Conservation (phyloP, 257 asterid species). For the Salvia rosmarinus region DNA sequence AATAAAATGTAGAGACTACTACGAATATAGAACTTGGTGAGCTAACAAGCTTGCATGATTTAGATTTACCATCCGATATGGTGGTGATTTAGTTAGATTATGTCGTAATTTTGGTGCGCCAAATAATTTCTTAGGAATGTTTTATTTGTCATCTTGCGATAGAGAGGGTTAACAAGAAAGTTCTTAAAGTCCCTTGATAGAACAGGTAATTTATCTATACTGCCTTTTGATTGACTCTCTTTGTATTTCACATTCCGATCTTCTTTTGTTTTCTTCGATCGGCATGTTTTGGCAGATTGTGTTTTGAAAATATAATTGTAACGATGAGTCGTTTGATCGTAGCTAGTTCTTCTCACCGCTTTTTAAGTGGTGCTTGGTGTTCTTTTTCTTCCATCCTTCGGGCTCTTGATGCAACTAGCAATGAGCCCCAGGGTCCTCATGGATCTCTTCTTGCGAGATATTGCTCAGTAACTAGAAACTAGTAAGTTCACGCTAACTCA, state of each 20-base stretch:
- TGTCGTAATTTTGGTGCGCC: constrained; percentile 16
- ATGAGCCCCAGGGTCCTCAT: too few relatives aligned
- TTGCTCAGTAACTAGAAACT: too few relatives aligned
- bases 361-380: constrained; percentile 21
- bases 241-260: constrained; percentile 8
- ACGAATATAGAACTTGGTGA: too few relatives aligned
- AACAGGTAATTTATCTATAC: constrained; percentile 56
- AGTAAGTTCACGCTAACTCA: too few relatives aligned
- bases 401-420: too few relatives aligned
- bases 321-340: constrained; percentile 15
- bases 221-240: constrained; percentile 14
- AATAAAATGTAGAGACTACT: too few relatives aligned
- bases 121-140: constrained; percentile 18
- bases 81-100: background rate
- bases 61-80: background rate
- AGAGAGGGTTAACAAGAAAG: constrained; percentile 95
- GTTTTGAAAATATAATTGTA: background rate
- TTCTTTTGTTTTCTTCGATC: background rate
- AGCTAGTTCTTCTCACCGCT: background rate
- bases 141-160: constrained; percentile 57
- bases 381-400: background rate
- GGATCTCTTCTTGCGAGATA: too few relatives aligned
- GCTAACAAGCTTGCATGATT: background rate
- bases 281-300: background rate
- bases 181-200: constrained; percentile 88